These are phyloP conservation scores for Zea luxurians DNA, from an alignment of 176 grass and related monocot genomes.

Conservation along the genomic window DNA sequence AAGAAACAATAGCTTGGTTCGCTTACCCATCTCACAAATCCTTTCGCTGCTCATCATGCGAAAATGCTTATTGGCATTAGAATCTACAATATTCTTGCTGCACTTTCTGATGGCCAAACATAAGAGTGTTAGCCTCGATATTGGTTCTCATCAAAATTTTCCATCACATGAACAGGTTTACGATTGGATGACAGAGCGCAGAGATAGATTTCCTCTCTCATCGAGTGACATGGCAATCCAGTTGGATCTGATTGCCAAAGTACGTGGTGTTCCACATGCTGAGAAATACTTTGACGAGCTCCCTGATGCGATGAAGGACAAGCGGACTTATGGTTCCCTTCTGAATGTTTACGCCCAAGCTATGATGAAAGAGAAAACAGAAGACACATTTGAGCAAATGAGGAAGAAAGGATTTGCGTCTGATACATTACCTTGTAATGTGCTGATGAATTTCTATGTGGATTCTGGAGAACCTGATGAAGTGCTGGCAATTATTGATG, in stretches of 20 bases:
- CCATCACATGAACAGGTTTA: constrained; percentile 53
- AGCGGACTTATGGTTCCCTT: constrained; percentile 52
- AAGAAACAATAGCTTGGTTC: background rate
- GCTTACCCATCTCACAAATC: background rate
- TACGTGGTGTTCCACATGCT: constrained; percentile 55
- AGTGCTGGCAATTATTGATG: constrained; percentile 48
- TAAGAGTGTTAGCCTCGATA: background rate
- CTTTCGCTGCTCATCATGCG: background rate
- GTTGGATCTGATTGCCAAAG: constrained; percentile 82
- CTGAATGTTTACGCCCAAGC: constrained; percentile 78
- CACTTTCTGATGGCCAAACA: constrained; percentile 19
- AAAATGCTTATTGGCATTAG: constrained; percentile 18
- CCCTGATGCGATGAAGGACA: constrained; percentile 72
- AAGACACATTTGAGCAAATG: constrained; percentile 64
- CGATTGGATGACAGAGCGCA: constrained; percentile 74
- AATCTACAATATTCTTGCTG: constrained; percentile 18
- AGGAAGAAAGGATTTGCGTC: constrained; percentile 59
- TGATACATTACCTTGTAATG: constrained; percentile 83
- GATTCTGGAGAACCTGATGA: constrained; percentile 65
- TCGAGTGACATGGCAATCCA: constrained; percentile 83
- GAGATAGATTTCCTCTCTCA: constrained; percentile 56
- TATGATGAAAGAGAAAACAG: constrained; percentile 77
- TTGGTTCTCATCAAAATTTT: constrained; percentile 22
- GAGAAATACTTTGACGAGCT: constrained; percentile 78
- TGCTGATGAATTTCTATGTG: constrained; percentile 87